These are phyloP conservation scores for Phytopythium cucurbitacearum DNA, from an alignment of 352 stramenopile genomes.

Conservation along the genomic window DNA sequence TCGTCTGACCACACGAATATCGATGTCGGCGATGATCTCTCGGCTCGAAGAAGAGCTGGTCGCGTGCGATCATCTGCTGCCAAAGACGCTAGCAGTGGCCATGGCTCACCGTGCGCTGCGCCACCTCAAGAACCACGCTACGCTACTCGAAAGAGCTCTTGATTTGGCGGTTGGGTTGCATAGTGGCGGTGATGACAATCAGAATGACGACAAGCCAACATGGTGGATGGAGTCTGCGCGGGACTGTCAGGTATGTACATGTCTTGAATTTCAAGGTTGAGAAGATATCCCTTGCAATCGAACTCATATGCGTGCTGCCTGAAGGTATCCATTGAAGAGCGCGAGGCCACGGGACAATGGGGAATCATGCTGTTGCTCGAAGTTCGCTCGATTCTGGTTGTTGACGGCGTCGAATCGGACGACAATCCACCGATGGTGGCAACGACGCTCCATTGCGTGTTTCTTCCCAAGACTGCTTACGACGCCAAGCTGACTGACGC, in stretches of 20 bases:
- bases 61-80: conserved; percentile 28
- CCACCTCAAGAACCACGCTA: conserved; percentile 14
- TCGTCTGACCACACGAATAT: conserved; percentile 1
- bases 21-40: conserved; percentile 10
- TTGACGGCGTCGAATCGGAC: conserved; percentile 1
- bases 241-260: background rate
- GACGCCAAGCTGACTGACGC: conserved; percentile 5
- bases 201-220: conserved; percentile 16
- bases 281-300: too few species aligned
- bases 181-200: background rate
- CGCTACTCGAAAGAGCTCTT: conserved; percentile 14
- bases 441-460: conserved; percentile 12
- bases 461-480: conserved; percentile 35
- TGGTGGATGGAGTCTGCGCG: conserved; percentile 1
- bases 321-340: conserved; percentile 24
- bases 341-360: conserved; percentile 23
- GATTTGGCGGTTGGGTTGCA: conserved; percentile 12
- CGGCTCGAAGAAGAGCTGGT: conserved; percentile 15
- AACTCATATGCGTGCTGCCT: background rate
- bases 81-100: conserved; percentile 5
- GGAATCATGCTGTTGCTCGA: conserved; percentile 24
- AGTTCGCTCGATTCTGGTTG: conserved; percentile 5
- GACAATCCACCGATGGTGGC: too few species aligned
- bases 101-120: conserved; percentile 4
- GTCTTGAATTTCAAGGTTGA: background rate